Base-by-base conservation (phyloP, 2,329 filamentous ascomycete species). In the Dactylellina leptospora region DNA sequence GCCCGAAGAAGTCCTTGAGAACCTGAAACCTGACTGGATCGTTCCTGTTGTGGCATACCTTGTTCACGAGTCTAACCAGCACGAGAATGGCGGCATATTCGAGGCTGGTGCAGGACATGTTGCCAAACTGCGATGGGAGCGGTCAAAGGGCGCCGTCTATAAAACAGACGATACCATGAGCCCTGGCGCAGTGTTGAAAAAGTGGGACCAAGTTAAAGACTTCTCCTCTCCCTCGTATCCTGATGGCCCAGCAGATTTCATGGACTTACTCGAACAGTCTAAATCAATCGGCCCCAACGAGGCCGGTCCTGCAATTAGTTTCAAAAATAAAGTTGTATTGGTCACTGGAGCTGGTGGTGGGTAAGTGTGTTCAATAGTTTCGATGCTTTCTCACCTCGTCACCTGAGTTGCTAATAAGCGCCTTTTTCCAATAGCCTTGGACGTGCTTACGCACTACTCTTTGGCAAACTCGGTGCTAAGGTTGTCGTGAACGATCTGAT, bases 401-500 rank as follows among this genome's bases (percentile, higher is more conserved):
- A n/a, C n/a, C n/a, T n/a, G n/a, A n/a, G n/a, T n/a, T 38, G 3
- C 50, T 70, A 42, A 61, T 47, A 69, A 60, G 79, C 80, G 74
- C 80, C 56, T 60, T 38, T 13, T 42, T 18, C 73, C 22, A 16
- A 25, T 59, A 86, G 91, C 80, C 93, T 99, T 74, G 95, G 95
- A 74, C 92, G 95, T 61, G 88, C 90, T 58, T 99, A 99, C 82
- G 88, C 87, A 77, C 84, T 97, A 77, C 90, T 92, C 45, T 96
- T 96, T 78, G 90, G 90, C 76, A 93, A 92, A 82, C 84, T 88
- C 70, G 92, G 92, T 71, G 91, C 91, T 36, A 88, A 90, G 56
- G 84, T 99, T 23, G 93, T 97, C 30, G 92, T 99, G 77, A 99
- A 99, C 82, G 95, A 99, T 79, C 85, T 99, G n/a, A 86, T 89